Percentiles rank a stretch among this genome's conserved stretches.
These are phyloP conservation scores for Plectosphaerella cucumerina DNA, from an alignment of 2,329 filamentous ascomycete genomes.

Conservation along the genomic window DNA sequence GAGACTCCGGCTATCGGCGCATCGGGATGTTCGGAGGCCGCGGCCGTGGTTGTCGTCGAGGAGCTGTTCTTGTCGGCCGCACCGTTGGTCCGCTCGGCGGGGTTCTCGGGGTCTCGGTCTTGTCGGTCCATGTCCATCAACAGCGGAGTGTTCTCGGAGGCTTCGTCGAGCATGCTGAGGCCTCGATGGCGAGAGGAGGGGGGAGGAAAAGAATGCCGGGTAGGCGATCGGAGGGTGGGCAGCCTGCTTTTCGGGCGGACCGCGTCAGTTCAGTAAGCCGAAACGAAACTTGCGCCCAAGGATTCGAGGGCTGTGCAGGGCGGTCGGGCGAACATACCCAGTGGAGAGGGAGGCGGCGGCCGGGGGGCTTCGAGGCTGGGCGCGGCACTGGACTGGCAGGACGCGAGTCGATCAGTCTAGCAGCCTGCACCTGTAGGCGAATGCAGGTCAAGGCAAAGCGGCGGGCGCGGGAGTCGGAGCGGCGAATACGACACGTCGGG, in stretches of 20 bases:
- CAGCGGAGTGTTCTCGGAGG: conserved; percentile 31
- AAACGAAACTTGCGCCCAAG: not conserved
- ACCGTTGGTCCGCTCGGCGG: conserved; percentile 1
- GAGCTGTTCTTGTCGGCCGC: conserved; percentile 1
- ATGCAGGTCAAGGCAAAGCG: too few relatives aligned
- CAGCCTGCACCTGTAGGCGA: too few relatives aligned
- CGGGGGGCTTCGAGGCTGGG: too few relatives aligned
- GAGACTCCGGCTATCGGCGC: conserved; percentile 27
- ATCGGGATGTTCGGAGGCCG: conserved; percentile 31
- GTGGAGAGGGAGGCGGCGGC: too few relatives aligned
- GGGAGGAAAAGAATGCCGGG: too few relatives aligned
- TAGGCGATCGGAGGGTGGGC: conserved; percentile 55
- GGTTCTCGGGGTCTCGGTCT: conserved; percentile 13
- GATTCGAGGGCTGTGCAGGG: too few relatives aligned
- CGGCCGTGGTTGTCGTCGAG: conserved; percentile 11
- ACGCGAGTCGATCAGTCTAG: too few relatives aligned
- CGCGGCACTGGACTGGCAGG: too few relatives aligned
- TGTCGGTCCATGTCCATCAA: conserved; percentile 29
- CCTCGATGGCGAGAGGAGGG: too few relatives aligned
- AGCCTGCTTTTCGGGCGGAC: conserved; percentile 43
- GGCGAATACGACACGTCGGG: too few relatives aligned
- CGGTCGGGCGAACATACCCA: too few relatives aligned
- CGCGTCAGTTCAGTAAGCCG: conserved; percentile 35
- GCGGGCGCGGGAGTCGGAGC: too few relatives aligned
- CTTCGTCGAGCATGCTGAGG: conserved; percentile 22